These are phyloP conservation scores for Scheffersomyces stambukii DNA, from an alignment of 1,139 yeast species.

Conservation along the genomic window DNA sequence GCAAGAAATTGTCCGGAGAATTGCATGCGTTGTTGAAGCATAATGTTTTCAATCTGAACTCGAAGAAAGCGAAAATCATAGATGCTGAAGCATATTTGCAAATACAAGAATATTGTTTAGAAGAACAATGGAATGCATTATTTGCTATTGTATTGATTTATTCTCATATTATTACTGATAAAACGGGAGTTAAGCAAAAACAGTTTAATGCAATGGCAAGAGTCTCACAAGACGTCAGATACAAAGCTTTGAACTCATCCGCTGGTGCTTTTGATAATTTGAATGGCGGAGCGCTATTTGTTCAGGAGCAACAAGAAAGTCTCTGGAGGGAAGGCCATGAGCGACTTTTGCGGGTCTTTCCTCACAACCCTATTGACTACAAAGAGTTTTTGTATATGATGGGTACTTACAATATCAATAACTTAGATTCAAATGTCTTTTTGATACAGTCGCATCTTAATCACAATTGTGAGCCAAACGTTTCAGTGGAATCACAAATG, in stretches of 20 bases:
- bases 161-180: conserved; percentile 46
- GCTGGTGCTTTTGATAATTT: conserved; percentile 53
- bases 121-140: conserved; percentile 66
- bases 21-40: conserved; percentile 64
- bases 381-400: conserved; percentile 57
- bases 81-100: conserved; percentile 47
- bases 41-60: conserved; percentile 21
- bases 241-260: conserved; percentile 55
- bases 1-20: conserved; percentile 51
- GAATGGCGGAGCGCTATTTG: conserved; percentile 48
- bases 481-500: conserved; percentile 46
- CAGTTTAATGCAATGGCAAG: conserved; percentile 65
- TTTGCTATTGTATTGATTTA: conserved; percentile 60
- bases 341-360: conserved; percentile 49
- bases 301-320: conserved; percentile 53
- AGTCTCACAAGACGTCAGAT: conserved; percentile 64
- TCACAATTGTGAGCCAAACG: conserved; percentile 74
- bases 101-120: conserved; percentile 59
- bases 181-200: conserved; percentile 31
- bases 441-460: conserved; percentile 67
- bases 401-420: conserved; percentile 74
- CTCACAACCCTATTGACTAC: conserved; percentile 37
- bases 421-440: conserved; percentile 61
- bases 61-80: conserved; percentile 26
- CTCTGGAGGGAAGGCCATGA: conserved; percentile 59